Evolutionary conservation across 768 basidiomycete genomes (phyloP), one percentile per base, ranked within the genome.

Genomic region (Phlebiopsis gigantea): DNA sequence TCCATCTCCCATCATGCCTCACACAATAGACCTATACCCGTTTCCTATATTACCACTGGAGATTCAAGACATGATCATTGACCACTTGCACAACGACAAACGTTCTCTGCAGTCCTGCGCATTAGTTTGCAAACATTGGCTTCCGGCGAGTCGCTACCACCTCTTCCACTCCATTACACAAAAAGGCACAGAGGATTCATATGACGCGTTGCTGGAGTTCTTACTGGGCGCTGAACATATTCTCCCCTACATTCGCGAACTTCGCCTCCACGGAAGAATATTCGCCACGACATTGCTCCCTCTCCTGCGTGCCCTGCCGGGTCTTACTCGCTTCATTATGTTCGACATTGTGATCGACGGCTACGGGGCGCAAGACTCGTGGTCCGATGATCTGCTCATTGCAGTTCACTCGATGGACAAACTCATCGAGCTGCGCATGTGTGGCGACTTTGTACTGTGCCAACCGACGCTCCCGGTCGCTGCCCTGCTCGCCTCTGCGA

Each of bases 151-250:
- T 28, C 28, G 55, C 9, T 21, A 46, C 22, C 55, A 56, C 39
- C 55, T 56, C 21, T 56, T 56, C 44, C n/a, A 41, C 28, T 56
- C 55, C 22, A 26, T 50, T 25, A 56, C 46, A 21, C 24, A 31
- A 3, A 10, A 12, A 8, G 28, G 17, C 12, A 17, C 30, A n/a
- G 50, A 22, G 5, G 8, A 12, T 21, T 6, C 15, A 10, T 51
- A 31, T 31, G 34, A 29, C 3, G 21, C 19, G 1, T 51, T 51
- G 7, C n/a, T 51, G 26, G 7, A 15, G 2, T 41, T 51, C 22
- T 31, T 41, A 15, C 12, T 17, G 19, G 14, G 12, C 2, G 50
- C 39, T 12, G 29, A 5, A 10, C n/a, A 39, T 28, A 39, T 39
- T 17, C 12, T 17, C 12, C 12, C 34, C 34, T 39, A 39, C 17